Evolutionary conservation across 2,329 filamentous ascomycete species (phyloP).

Genomic region (Orbilia quercus): DNA sequence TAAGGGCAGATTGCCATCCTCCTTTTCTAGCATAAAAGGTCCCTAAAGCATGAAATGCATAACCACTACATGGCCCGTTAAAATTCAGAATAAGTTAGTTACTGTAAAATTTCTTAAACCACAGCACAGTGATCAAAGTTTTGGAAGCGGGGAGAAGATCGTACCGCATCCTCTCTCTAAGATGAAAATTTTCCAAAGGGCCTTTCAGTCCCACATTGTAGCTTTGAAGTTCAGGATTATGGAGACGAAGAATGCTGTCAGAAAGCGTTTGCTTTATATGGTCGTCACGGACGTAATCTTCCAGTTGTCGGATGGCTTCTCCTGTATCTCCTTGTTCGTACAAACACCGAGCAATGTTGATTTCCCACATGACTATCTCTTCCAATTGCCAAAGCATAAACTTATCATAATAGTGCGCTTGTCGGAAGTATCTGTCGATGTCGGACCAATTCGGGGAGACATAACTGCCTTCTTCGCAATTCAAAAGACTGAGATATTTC

Average conservation of each 20-base stretch:
- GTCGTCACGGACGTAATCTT: background rate
- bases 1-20: background rate
- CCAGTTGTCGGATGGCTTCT: background rate
- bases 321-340: too few species aligned
- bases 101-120: too few species aligned
- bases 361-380: background rate
- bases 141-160: too few species aligned
- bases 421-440: too few species aligned
- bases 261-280: too few species aligned
- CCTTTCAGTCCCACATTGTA: too few species aligned
- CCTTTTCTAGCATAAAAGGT: background rate
- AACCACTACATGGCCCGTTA: background rate
- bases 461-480: background rate
- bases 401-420: too few species aligned
- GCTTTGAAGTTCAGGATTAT: too few species aligned
- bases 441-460: background rate
- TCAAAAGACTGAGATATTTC: background rate
- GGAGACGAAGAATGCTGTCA: too few species aligned
- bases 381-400: background rate
- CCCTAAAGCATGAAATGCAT: conserved; percentile 1
- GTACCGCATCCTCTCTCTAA: too few species aligned
- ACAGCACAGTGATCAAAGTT: too few species aligned
- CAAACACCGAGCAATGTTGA: background rate
- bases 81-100: background rate
- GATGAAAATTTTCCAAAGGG: too few species aligned